These are phyloP conservation scores for Solanum chacoense DNA, from an alignment of 305 asterid species.

Conservation along the genomic window DNA sequence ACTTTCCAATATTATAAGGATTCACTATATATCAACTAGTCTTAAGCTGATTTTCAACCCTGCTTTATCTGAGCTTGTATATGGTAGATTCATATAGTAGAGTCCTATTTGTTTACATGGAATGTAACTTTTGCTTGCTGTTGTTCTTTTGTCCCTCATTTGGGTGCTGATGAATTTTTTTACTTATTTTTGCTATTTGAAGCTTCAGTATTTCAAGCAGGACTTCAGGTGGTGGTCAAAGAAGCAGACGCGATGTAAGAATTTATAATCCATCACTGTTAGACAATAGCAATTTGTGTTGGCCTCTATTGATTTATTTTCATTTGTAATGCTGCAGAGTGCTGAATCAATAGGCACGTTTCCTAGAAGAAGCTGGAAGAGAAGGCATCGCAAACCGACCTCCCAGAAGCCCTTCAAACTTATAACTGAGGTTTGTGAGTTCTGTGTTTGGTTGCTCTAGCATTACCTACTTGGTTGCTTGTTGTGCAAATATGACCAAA, in stretches of 20 bases:
- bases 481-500: background rate
- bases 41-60: background rate
- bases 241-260: conserved; percentile 58
- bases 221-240: conserved; percentile 36
- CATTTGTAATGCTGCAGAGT: conserved; percentile 36
- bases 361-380: conserved; percentile 45
- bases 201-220: conserved; percentile 40
- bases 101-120: background rate
- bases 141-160: background rate
- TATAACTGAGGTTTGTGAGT: conserved; percentile 48
- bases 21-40: background rate
- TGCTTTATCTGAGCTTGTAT: background rate
- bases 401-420: conserved; percentile 59
- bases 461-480: background rate
- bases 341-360: conserved; percentile 47
- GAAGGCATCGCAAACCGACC: conserved; percentile 27
- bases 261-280: background rate
- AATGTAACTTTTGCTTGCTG: background rate
- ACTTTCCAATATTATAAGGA: background rate
- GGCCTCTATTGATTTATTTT: conserved; percentile 1
- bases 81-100: background rate
- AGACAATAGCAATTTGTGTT: background rate
- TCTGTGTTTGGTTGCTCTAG: background rate
- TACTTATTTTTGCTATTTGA: conserved; percentile 11
- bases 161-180: conserved; percentile 12